Conservation (phyloP, 2,329 filamentous ascomycete genomes). For the Aureobasidium sp. region DNA sequence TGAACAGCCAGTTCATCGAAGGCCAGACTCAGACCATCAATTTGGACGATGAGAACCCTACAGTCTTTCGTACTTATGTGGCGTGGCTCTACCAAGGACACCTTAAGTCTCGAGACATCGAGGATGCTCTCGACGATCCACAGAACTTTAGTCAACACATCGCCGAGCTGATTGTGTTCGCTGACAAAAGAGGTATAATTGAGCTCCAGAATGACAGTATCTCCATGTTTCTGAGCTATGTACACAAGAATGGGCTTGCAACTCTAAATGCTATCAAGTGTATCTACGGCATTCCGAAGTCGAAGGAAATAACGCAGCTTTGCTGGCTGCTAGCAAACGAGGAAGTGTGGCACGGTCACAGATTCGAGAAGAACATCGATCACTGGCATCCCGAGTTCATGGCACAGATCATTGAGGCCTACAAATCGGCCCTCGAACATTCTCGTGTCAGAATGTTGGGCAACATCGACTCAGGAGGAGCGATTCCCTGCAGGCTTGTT, state of each 20-base stretch:
- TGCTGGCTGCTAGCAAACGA: background rate
- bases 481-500: background rate
- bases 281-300: background rate
- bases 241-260: background rate
- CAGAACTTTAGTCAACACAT: background rate
- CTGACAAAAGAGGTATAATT: background rate
- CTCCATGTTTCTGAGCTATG: background rate
- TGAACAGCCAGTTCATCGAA: background rate
- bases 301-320: background rate
- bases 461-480: background rate
- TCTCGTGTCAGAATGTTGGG: background rate
- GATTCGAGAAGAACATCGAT: background rate
- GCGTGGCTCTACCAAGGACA: constrained; percentile 4
- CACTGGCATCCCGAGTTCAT: background rate
- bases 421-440: background rate
- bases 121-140: background rate
- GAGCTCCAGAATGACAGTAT: background rate
- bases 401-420: background rate
- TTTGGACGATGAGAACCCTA: background rate
- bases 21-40: background rate
- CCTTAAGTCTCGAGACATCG: background rate
- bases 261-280: background rate
- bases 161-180: background rate
- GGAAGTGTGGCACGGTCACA: background rate
- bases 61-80: background rate